phyloP scores from a whole-genome alignment of 192 early-diverging fungal species.

The Entomortierella beljakovae region DNA sequence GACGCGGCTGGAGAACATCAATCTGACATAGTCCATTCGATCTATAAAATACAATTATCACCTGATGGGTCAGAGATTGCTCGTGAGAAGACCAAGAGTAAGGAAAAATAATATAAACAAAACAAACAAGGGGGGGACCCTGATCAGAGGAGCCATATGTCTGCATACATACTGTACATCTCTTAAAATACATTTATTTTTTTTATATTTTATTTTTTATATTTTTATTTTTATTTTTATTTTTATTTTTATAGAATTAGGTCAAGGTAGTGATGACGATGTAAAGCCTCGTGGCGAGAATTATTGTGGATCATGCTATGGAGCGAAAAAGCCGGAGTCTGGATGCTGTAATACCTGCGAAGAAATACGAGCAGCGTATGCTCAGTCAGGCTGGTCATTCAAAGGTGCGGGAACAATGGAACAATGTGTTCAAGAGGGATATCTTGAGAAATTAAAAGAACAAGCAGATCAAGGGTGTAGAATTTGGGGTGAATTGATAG shows the following conservation, averaged over 20 bases:
- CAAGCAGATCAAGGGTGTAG: slow-evolving; percentile 95
- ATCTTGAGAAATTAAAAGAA: slow-evolving; percentile 73
- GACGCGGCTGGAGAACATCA: slow-evolving; percentile 93
- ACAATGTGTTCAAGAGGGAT: slow-evolving; percentile 93
- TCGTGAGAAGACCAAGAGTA: slow-evolving; percentile 66
- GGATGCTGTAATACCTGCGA: slow-evolving; percentile 97
- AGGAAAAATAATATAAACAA: neutral
- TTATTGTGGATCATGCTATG: slow-evolving; percentile 95
- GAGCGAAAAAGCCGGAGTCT: slow-evolving; percentile 69
- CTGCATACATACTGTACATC: too few relatives aligned
- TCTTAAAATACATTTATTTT: too few relatives aligned
- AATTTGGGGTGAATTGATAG: slow-evolving; percentile 78
- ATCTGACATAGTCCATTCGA: slow-evolving; percentile 80
- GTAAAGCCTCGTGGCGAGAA: slow-evolving; percentile 40
- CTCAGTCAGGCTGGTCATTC: slow-evolving; percentile 86
- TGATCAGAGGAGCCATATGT: too few relatives aligned
- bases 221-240: too few relatives aligned
- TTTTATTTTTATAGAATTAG: slow-evolving; percentile 49
- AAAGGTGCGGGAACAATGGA: slow-evolving; percentile 78
- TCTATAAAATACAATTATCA: slow-evolving; percentile 86
- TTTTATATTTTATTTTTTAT: slow-evolving; percentile 7
- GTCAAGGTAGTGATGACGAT: slow-evolving; percentile 58
- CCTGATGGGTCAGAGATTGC: slow-evolving; percentile 73
- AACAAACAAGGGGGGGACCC: too few relatives aligned
- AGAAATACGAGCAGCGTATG: slow-evolving; percentile 89